Percentiles rank a stretch among this genome's conserved stretches.
phyloP scores from a whole-genome alignment of 2,329 filamentous ascomycete genomes.

The Nothophoma quercina region DNA sequence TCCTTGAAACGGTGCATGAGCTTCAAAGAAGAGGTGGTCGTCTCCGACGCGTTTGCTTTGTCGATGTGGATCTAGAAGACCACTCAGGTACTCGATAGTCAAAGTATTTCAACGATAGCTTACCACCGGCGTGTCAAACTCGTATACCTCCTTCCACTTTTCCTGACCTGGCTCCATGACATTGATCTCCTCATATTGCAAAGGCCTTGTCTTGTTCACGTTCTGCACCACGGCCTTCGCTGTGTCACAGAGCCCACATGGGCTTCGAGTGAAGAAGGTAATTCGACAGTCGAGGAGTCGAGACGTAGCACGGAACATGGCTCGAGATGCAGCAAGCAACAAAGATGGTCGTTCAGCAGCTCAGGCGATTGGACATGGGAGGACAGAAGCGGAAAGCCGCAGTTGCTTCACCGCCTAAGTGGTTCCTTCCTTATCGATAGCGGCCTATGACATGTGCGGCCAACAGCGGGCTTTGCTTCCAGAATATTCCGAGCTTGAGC shows the following conservation, averaged over 20 bases:
- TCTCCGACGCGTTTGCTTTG: conserved; percentile 58
- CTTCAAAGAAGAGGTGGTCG: conserved; percentile 68
- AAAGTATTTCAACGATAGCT: conserved; percentile 23
- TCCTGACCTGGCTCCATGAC: conserved; percentile 70
- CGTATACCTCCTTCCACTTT: conserved; percentile 76
- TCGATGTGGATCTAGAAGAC: conserved; percentile 66
- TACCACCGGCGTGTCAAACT: conserved; percentile 84
- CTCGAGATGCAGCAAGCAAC: conserved; percentile 1
- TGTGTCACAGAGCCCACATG: conserved; percentile 74
- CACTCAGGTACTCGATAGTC: conserved; percentile 32
- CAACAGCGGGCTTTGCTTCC: conserved; percentile 30
- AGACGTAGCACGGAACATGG: conserved; percentile 44
- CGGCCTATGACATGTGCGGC: conserved; percentile 13
- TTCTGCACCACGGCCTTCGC: conserved; percentile 73
- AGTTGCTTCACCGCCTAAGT: conserved; percentile 25
- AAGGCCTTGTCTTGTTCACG: conserved; percentile 72
- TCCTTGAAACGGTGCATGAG: conserved; percentile 80
- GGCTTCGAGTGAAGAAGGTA: conserved; percentile 76
- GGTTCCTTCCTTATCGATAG: conserved; percentile 8
- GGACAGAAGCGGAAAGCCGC: conserved; percentile 9
- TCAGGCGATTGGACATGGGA: neutral
- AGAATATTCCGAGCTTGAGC: conserved; percentile 45
- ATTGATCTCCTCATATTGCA: conserved; percentile 73
- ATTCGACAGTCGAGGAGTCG: conserved; percentile 61
- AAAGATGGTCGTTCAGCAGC: neutral